Percentiles rank a stretch among this genome's conserved stretches.
Conservation (phyloP, 1,284 basidiomycete genomes). For the Meira miltonrushii region DNA sequence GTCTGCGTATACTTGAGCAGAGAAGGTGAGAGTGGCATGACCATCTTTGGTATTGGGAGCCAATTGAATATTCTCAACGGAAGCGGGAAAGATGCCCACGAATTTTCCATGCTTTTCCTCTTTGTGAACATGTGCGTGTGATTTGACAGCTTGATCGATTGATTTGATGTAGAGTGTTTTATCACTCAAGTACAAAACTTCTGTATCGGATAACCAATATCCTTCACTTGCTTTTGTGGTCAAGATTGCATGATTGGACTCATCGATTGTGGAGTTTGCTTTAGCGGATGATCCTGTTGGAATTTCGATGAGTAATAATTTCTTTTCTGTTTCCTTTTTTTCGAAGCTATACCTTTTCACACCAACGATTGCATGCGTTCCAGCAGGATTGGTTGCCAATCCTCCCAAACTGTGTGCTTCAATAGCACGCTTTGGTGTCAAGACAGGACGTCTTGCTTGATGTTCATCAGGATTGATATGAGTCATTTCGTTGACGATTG, state of each 20-base stretch:
- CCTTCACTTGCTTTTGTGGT: conserved; percentile 5
- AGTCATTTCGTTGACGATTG: too few relatives aligned
- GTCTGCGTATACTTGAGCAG: conserved; percentile 32
- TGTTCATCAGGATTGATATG: too few relatives aligned
- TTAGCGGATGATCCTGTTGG: background rate
- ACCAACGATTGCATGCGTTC: background rate
- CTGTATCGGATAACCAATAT: conserved; percentile 13
- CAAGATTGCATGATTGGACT: background rate
- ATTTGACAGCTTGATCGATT: background rate
- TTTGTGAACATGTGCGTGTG: background rate
- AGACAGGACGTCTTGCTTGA: too few relatives aligned
- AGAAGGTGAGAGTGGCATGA: conserved; percentile 22
- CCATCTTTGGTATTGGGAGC: background rate
- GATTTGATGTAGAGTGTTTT: background rate
- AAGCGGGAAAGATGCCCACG: conserved; percentile 2
- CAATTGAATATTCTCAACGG: conserved; percentile 5
- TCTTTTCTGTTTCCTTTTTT: background rate
- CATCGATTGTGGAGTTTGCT: background rate
- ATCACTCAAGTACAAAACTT: conserved; percentile 2
- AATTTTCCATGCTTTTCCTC: background rate
- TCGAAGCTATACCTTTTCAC: conserved; percentile 3
- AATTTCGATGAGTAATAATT: background rate
- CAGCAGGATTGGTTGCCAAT: conserved; percentile 2
- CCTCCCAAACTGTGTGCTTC: too few relatives aligned
- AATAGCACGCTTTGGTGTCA: too few relatives aligned